phyloP scores from a whole-genome alignment of 306 rosid species.

The Malus asiatica region DNA sequence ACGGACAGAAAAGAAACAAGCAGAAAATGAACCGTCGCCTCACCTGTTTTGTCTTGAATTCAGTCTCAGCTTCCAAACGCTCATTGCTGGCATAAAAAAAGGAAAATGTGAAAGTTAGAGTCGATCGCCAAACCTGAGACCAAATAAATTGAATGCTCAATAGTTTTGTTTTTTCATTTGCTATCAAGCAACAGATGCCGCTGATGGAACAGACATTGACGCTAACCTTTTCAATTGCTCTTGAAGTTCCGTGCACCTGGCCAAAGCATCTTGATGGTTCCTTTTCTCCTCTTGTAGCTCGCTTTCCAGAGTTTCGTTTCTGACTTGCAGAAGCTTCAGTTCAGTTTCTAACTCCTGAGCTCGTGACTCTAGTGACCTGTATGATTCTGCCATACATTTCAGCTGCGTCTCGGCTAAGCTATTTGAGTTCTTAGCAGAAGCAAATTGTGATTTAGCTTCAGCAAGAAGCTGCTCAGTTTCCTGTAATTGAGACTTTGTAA shows the following conservation, averaged over 20 bases:
- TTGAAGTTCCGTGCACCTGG: conserved; percentile 64
- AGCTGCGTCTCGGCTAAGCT: conserved; percentile 92
- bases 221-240: conserved; percentile 72
- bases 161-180: not conserved
- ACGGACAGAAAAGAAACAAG: not conserved
- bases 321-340: conserved; percentile 44
- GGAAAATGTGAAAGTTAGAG: conserved; percentile 17
- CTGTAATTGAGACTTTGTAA: conserved; percentile 58
- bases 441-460: conserved; percentile 69
- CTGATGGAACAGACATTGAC: not conserved
- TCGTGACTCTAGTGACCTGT: conserved; percentile 79
- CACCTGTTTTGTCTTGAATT: conserved; percentile 60
- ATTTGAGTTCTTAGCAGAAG: conserved; percentile 71
- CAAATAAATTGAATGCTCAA: not conserved
- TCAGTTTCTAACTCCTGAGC: conserved; percentile 70
- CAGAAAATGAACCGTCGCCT: conserved; percentile 2
- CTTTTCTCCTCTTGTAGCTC: conserved; percentile 74
- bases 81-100: conserved; percentile 42
- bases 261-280: conserved; percentile 59
- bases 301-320: conserved; percentile 56
- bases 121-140: not conserved
- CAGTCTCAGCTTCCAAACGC: conserved; percentile 32
- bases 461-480: conserved; percentile 86
- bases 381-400: conserved; percentile 96
- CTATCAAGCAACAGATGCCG: not conserved